Base-by-base conservation (phyloP, 2,329 filamentous ascomycete genomes). In the Coleophoma crateriformis region DNA sequence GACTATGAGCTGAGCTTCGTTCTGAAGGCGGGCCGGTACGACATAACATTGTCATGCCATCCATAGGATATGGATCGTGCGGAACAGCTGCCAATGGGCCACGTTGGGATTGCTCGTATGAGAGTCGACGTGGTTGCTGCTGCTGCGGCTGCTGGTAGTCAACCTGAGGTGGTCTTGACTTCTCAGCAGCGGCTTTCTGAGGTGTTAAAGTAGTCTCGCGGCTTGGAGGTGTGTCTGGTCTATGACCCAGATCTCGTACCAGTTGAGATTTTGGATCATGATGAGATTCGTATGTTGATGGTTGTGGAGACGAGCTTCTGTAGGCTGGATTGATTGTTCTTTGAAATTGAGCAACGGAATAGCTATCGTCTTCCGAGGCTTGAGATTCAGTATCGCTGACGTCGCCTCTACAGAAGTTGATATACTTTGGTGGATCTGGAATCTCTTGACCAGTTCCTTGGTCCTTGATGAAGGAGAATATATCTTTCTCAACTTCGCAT, bases 41-140 rank as follows among this genome's bases (percentile, higher is more conserved):
- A 68, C 92, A 97, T 54, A 96, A 86, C 81, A 97, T 95, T 0
- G 92, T 96, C 90, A 97, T 97, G 4, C 91, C 92, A 64, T 97
- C 92, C 67, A 87, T 82, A 0, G 92, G 91, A 65, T 96, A 96
- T 10, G 94, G 90, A 60, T 97, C 95, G 61, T 96, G 90, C 13
- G 92, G 90, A 3, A 95, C 80, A 13, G 81, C 70, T 4, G 83
- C 76, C 52, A 88, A 81, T 20, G 84, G 77, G 3, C 77, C 78
- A 59, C 80, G 78, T 55, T 90, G 84, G 45, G 56, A 47, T 50
- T 61, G 57, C 11, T 62, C 61, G 45, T 61, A 63, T 13, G 50
- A 49, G 6, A 57, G 50, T 43, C 50, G 57, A 14, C 47, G 52
- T 33, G 47, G 51, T 41, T 59, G 48, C 48, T 54, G 48, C 17